Evolutionary conservation across 352 stramenopile species (phyloP), one percentile per base, ranked within the genome.

Genomic region (Globisporangium paroecandrum): DNA sequence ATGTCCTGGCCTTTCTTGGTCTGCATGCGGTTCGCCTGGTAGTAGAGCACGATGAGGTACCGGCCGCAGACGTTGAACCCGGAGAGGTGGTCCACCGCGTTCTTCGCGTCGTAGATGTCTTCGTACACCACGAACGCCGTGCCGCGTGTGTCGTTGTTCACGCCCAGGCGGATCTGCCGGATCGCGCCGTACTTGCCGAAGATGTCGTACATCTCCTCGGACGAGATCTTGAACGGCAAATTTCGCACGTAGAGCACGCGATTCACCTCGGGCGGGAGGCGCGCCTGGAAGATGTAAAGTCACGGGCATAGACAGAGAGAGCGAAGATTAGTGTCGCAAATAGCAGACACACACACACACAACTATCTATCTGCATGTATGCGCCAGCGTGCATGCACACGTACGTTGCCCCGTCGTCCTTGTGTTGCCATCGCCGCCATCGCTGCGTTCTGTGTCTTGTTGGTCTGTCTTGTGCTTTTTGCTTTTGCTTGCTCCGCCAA

Each of bases 101-200:
- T 95, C 83, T 99, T 99, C 61, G 98, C 98, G 80, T 99, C 98
- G 80, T 99, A 99, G 77, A 99, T 99, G 80, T 99, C 97, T 70
- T 99, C 95, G 77, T 98, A 99, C 41, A 99, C 93, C 24, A 99
- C 97, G 79, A 99, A 99, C 0, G 98, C 98, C 46, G 97, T 99
- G 51, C 98, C 97, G 38, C 91, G 80, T 27, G 98, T 99, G 73
- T 99, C 97, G 76, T 90, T 95, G 69, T 94, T 97, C 36, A 98
- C 91, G 59, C 97, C 89, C 61, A 98, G 65, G 43, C 91, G 81
- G 64, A 98, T 96, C 83, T 99, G 98, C 67, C 97, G 94, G 57
- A 99, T 98, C n/a, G 98, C 96, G 57, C 98, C 98, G 84, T 99
- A 99, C 77, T 99, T 99, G 63, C 97, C 98, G 80, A 99, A 99